Evolutionary conservation across 23 red algal genomes (phyloP), one percentile per base, ranked within the genome.

Genomic region (Gracilaria caudata): DNA sequence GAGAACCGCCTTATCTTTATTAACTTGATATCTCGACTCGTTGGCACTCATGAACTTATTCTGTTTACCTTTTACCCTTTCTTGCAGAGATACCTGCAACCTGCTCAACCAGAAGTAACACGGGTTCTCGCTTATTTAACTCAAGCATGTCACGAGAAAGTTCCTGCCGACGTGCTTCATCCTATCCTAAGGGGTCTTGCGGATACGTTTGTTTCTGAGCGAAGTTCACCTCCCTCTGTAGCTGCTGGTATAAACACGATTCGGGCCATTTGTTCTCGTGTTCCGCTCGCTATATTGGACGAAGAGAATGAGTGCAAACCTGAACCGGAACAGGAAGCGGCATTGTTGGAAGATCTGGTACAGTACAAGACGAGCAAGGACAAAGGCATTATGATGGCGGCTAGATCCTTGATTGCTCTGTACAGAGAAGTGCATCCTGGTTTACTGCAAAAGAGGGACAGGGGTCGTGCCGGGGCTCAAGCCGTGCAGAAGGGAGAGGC

Each of bases 311-410:
- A 93, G 68, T 72, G 29, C 43, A 78, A 77, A 32, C 44, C 80
- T 23, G 86, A 89, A 37, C 55, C 59, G 5, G 93, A 95, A 35
- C 72, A 84, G 73, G 92, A 89, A 61, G 77, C 85, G 21, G 65
- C 81, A 37, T 78, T 98, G 25, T 68, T 98, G 7, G 71, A 86
- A 68, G 96, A 98, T 59, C 73, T 98, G 25, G 85, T 91, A 34
- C 72, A 90, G 44, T 98, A 93, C 41, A 89, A 89, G 34, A 64
- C 54, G n/a, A 79, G 74, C 29, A 88, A 92, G 17, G 86, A 95
- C 78, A 94, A 93, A 73, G 92, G 96, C n/a, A 81, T 98, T n/a
- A 90, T 90, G 75, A 95, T 95, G 93, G 96, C 92, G 12, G 96
- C 96, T 3, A 83, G 96, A 30, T 88, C 84, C 0, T 68, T 98